Evolutionary conservation across 2,329 filamentous ascomycete genomes (phyloP).

Genomic region (Didymella pomorum): DNA sequence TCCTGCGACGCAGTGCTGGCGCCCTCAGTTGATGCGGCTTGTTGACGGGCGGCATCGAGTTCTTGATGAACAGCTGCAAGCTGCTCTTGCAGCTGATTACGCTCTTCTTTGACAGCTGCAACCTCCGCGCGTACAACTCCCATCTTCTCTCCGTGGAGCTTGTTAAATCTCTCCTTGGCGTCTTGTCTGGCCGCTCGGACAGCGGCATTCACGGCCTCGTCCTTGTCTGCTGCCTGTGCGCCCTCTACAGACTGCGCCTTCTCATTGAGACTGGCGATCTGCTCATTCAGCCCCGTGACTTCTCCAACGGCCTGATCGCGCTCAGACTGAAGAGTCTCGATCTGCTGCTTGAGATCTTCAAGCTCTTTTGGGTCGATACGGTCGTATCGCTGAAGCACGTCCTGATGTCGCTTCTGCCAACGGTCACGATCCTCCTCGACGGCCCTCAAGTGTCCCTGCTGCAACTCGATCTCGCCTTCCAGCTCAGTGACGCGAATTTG

Average conservation of each 20-base stretch:
- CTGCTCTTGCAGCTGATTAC: constrained; percentile 61
- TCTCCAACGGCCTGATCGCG: constrained; percentile 61
- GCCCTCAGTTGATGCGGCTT: constrained; percentile 30
- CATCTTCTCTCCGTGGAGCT: constrained; percentile 44
- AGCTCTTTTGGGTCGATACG: constrained; percentile 93
- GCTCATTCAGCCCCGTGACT: constrained; percentile 56
- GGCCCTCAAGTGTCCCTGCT: constrained; percentile 87
- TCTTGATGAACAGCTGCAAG: constrained; percentile 54
- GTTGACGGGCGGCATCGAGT: constrained; percentile 65
- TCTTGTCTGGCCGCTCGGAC: constrained; percentile 61
- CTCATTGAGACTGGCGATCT: constrained; percentile 56
- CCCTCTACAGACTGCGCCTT: constrained; percentile 52
- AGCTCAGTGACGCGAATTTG: constrained; percentile 82
- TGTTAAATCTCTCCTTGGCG: constrained; percentile 67
- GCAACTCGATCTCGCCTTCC: constrained; percentile 79
- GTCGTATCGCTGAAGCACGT: constrained; percentile 95
- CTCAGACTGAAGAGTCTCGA: constrained; percentile 65
- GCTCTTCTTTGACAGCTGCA: constrained; percentile 65
- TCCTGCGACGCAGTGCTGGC: constrained; percentile 43
- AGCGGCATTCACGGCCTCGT: constrained; percentile 25
- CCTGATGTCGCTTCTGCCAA: constrained; percentile 95
- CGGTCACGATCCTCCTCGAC: constrained; percentile 90
- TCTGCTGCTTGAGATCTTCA: constrained; percentile 83
- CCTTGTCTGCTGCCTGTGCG: constrained; percentile 23
- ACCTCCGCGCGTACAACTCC: constrained; percentile 57